A percentile compares a stretch with the other conserved stretches of the same genome.
Evolutionary conservation across 768 basidiomycete genomes (phyloP).

Genomic region (Pleurotus salmoneostramineus): DNA sequence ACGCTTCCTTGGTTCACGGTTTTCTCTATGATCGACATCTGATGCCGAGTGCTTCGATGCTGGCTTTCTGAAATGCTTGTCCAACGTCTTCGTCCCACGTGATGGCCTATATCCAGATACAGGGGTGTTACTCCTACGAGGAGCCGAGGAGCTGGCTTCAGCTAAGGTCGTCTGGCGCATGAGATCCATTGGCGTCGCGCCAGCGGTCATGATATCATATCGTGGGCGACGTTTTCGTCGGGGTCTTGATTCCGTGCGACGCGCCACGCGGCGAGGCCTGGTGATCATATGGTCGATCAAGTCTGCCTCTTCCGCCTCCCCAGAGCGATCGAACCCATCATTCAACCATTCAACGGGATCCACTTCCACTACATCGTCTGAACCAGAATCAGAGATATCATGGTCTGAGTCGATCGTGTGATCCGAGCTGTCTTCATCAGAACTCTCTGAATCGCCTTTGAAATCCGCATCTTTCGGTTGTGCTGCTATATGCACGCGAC

Average conservation of each 20-base stretch:
- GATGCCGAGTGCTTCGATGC: too few species aligned
- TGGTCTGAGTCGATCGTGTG: not conserved
- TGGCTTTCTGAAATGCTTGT: too few species aligned
- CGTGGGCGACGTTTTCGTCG: constrained; percentile 16
- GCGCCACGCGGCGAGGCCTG: constrained; percentile 30
- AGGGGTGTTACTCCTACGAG: not conserved
- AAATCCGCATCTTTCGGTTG: constrained; percentile 33
- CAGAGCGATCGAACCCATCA: not conserved
- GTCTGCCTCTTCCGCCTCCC: not conserved
- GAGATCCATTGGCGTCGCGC: constrained; percentile 25
- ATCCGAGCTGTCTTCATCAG: constrained; percentile 23
- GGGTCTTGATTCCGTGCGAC: constrained; percentile 4
- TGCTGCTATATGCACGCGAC: constrained; percentile 33
- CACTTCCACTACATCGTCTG: not conserved
- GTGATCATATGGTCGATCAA: constrained; percentile 72
- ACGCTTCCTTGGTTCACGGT: not conserved
- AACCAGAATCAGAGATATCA: not conserved
- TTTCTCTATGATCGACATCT: not conserved
- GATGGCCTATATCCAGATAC: too few species aligned
- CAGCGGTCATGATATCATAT: constrained; percentile 34
- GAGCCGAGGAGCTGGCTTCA: constrained; percentile 19
- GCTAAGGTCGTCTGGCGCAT: constrained; percentile 35
- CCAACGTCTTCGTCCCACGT: too few species aligned
- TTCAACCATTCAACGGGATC: not conserved
- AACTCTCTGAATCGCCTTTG: constrained; percentile 64